A percentile compares a stretch with the other conserved stretches of the same genome.
Evolutionary conservation across 176 grass and related monocot species (phyloP).

Genomic region (Hsuehochloa calcarea): DNA sequence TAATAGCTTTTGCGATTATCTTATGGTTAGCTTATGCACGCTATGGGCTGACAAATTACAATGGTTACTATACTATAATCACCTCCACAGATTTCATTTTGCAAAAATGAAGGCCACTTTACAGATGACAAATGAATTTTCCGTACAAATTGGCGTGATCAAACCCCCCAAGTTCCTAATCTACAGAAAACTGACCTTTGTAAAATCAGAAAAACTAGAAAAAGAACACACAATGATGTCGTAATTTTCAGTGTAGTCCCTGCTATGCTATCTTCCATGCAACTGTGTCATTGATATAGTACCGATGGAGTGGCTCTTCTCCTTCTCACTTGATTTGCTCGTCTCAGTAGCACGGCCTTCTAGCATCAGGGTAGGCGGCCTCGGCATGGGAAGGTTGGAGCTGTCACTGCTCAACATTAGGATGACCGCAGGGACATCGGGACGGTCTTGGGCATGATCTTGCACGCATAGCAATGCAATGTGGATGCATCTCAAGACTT

Average conservation of each 20-base stretch:
- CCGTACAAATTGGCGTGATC: neutral
- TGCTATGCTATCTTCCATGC: slow-evolving; percentile 54
- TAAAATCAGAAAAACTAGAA: neutral
- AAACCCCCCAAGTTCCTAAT: neutral
- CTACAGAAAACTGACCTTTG: slow-evolving; percentile 17
- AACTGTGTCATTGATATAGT: slow-evolving; percentile 52
- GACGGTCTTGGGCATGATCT: slow-evolving; percentile 70
- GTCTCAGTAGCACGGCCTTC: slow-evolving; percentile 13
- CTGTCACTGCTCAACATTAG: slow-evolving; percentile 53
- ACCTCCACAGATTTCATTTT: neutral
- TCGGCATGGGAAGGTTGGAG: slow-evolving; percentile 43
- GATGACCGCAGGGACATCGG: slow-evolving; percentile 58
- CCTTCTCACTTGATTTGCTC: slow-evolving; percentile 49
- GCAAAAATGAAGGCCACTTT: slow-evolving; percentile 6
- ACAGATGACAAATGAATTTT: neutral
- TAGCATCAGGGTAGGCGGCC: slow-evolving; percentile 60
- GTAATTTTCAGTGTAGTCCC: slow-evolving; percentile 5
- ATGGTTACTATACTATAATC: neutral
- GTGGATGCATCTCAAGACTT: slow-evolving; percentile 56
- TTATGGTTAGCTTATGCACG: neutral
- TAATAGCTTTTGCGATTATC: neutral
- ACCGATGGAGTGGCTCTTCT: slow-evolving; percentile 36
- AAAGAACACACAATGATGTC: neutral
- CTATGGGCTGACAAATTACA: neutral
- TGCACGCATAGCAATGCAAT: slow-evolving; percentile 78